Conservation (phyloP, 768 basidiomycete species). For the Lactarius sanguifluus region DNA sequence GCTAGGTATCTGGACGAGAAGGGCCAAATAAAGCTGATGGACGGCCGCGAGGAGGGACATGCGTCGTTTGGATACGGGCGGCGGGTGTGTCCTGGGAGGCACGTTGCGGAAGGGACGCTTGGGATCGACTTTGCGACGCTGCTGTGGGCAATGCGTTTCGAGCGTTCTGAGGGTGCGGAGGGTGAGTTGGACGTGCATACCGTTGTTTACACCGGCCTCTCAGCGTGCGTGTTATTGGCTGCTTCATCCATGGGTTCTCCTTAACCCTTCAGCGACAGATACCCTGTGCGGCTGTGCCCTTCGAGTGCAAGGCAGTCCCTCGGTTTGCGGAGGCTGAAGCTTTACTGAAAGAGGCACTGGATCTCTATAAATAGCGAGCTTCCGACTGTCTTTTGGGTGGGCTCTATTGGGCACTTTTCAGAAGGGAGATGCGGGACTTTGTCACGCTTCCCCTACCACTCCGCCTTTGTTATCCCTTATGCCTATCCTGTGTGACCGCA, state of each 20-base stretch:
- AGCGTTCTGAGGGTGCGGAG: neutral
- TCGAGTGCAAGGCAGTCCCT: slow-evolving; percentile 3
- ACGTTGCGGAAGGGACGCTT: neutral
- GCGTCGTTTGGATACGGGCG: neutral
- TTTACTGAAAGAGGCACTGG: neutral
- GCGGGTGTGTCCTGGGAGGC: neutral
- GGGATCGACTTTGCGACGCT: slow-evolving; percentile 6
- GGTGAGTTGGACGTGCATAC: neutral
- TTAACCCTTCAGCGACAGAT: neutral
- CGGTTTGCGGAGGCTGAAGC: slow-evolving; percentile 2
- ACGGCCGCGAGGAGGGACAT: neutral
- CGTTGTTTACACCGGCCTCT: neutral
- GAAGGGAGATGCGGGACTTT: neutral
- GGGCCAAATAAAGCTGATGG: neutral
- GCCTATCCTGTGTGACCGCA: neutral
- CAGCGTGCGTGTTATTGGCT: neutral
- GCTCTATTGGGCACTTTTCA: neutral
- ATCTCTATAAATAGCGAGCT: neutral
- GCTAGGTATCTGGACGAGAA: slow-evolving; percentile 1
- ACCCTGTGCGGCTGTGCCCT: slow-evolving; percentile 3
- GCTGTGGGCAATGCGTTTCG: slow-evolving; percentile 1
- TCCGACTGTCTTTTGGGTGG: neutral
- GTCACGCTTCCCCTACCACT: neutral
- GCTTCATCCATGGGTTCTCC: neutral
- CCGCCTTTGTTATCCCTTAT: neutral